Base-by-base conservation (phyloP, 352 stramenopile genomes). In the Thalassiosira mediterranea region DNA sequence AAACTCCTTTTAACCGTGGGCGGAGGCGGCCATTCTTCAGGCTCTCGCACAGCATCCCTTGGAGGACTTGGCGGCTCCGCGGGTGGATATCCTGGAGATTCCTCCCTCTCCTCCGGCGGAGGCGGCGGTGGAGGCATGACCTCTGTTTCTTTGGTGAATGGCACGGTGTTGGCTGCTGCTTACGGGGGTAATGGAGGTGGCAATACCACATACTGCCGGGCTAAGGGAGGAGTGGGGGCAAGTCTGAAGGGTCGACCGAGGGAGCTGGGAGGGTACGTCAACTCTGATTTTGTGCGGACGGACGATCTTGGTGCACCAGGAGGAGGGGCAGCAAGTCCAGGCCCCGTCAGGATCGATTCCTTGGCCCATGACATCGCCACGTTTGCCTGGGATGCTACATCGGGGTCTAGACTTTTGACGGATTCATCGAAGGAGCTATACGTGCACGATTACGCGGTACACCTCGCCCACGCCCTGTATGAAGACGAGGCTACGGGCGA, bases 121-220 rank as follows among this genome's bases (percentile, higher is more conserved):
- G 67, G 67, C 0, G 67, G 67, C 21, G 67, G 67, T 21, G 67
- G 67, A 13, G 67, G 67, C 17, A 63, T 57, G 44, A 57, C 53
- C 1, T 56, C 46, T 3, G 48, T 76, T 5, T 34, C 28, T n/a
- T 63, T 37, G 17, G 3, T n/a, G 3, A 60, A 75, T 52, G 66
- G 57, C 4, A 69, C 46, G 2, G 11, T 76, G 0, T 28, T 76
- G 23, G 44, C 34, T 1, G 54, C 66, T 8, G 66, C 66, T 19
- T 68, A 28, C 34, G 67, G 67, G 13, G 67, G 67, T 28, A 38
- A 54, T 38, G 67, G 66, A 1, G 66, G 67, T 23, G 67, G 58
- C 3, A 63, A 63, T 47, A 57, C 57, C 7, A 49, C 11, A 1
- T 69, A 76, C 19, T 76, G 67, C 32, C 26, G 42, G 8, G 57